A percentile compares a stretch with the other conserved stretches of the same genome.
phyloP scores from a whole-genome alignment of 768 basidiomycete species.

The Chalciporus sphaerocephalus region DNA sequence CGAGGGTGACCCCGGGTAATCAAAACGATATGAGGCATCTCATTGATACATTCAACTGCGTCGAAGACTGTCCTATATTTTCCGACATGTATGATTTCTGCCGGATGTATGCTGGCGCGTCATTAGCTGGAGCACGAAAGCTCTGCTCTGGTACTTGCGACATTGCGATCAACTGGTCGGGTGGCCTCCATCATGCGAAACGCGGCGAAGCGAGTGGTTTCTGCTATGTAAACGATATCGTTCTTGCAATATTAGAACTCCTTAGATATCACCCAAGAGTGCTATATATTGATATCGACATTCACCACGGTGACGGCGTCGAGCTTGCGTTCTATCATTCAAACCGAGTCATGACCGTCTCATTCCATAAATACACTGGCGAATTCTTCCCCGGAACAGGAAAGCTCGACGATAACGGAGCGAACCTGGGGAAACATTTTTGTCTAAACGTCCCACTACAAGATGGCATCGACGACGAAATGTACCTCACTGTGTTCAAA shows the following conservation, averaged over 20 bases:
- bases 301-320: constrained; percentile 98
- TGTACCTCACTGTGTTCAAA: constrained; percentile 94
- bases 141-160: constrained; percentile 82
- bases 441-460: constrained; percentile 90
- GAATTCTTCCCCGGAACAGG: constrained; percentile 99
- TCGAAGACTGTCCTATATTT: constrained; percentile 97
- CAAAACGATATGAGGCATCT: constrained; percentile 64
- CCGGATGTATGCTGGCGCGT: constrained; percentile 89
- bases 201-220: constrained; percentile 97
- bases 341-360: constrained; percentile 97
- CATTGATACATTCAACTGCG: constrained; percentile 88
- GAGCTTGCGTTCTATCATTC: constrained; percentile 97
- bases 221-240: constrained; percentile 97
- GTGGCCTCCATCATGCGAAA: constrained; percentile 97
- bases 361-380: constrained; percentile 98
- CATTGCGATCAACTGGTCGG: constrained; percentile 99
- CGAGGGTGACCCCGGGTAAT: constrained; percentile 81
- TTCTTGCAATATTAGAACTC: constrained; percentile 89
- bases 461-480: constrained; percentile 96
- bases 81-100: constrained; percentile 93
- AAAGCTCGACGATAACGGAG: constrained; percentile 88
- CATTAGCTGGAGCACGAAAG: constrained; percentile 86
- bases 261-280: constrained; percentile 90
- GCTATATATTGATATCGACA: constrained; percentile 97
- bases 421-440: constrained; percentile 89